Base-by-base conservation (phyloP, 225 moss, liverwort and hornwort species). In the Bryoerythrophyllum caledonicum region DNA sequence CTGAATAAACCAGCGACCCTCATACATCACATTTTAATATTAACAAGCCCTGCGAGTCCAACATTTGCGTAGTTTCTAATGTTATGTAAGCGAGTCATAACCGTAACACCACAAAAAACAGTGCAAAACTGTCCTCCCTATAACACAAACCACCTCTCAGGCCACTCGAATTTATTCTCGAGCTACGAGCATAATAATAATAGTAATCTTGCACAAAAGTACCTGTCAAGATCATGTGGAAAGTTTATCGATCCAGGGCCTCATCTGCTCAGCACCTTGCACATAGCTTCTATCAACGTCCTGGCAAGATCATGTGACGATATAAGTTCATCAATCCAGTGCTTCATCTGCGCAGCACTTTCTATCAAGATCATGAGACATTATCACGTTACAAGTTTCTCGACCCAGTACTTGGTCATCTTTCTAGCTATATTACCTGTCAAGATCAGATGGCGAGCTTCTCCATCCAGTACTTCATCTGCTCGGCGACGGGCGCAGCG, bases 401-500 rank as follows among this genome's bases (percentile, higher is more conserved):
- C n/a, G n/a, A n/a, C n/a, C 34, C 32, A 26, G 62, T 58, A 8
- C 6, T 24, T 23, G 21, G 23, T 43, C 10, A 38, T 1, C 38
- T 23, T 43, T 43, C 43, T 43, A 43, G 12, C 43, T 13, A 6
- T 34, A 34, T 3, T 43, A 14, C 43, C 43, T 43, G 43, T 14
- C 13, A 14, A 43, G 46, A 44, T 48, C 71, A 85, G 32, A 89
- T 79, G 7, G 68, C 83, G 56, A 95, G 84, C 79, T 91, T 91
- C 54, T 79, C 70, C 59, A 88, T 74, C 99, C 99, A 99, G 67
- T 86, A 93, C 23, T 86, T 74, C 79, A 99, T 87, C 82, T 99
- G 99, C 63, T 99, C 89, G 34, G 91, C 81, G 27, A 99, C 99
- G 65, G 87, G 86, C 27, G 75, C 91, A 32, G 88, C 87, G 60